Base-by-base conservation (phyloP, 495 filamentous ascomycete species). In the Margaritispora aquatica region DNA sequence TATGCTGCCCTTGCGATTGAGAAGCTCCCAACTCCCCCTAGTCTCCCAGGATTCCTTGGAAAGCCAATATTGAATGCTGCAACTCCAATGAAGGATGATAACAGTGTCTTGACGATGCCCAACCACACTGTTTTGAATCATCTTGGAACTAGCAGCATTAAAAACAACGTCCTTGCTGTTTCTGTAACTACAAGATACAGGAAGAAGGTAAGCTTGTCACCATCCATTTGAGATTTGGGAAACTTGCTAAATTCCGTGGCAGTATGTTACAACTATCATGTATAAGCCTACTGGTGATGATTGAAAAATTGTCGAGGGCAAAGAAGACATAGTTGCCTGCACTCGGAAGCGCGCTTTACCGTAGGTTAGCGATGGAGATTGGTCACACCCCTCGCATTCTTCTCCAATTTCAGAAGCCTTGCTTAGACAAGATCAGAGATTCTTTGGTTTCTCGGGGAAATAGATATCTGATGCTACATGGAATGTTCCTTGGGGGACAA, bases 91-190 rank as follows among this genome's bases (percentile, higher is more conserved):
- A 97, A 97, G 74, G 94, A 97, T 73, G 94, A 98, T 69, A 95
- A 90, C 71, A 96, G 92, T 74, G 95, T 98, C 46, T 73, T 98
- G 38, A 92, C 86, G 53, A 92, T 96, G 77, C 94, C 94, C 15
- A 98, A 97, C 65, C 94, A 98, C 63, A 96, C 94, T 1, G 90
- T 98, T 24, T 74, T 98, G 63, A 98, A 98, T 63, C 94, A 98
- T 70, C 76, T 98, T 49, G 93, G 93, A n/a, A 98, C 94, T 2
- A 96, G 92, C 76, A 96, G 92, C 72, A 98, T 98, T 72, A 97
- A 96, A 73, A 89, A 96, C 59, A 88, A 89, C 55, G 88, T 97
- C 26, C 79, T 98, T 59, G 94, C 95, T n/a, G 94, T 96, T 2
- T 96, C 91, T 68, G 94, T 90, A 19, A 98, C 94, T 17, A 98